Conservation (phyloP, 768 basidiomycete genomes). For the Dictyophora rubrovolvata region DNA sequence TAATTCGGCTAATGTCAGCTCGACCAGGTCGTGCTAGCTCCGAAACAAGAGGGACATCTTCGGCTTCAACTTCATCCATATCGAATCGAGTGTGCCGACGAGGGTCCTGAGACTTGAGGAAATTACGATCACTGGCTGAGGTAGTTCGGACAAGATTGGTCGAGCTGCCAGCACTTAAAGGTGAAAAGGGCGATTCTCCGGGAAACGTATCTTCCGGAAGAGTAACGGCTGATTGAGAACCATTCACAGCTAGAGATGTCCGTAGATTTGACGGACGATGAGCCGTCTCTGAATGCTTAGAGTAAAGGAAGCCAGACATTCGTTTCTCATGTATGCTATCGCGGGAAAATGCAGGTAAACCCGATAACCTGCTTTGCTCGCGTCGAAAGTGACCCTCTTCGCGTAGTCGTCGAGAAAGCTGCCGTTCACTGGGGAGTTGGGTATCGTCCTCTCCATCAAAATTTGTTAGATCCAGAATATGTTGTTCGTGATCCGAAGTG, state of each 20-base stretch:
- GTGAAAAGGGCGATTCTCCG: slow-evolving; percentile 20
- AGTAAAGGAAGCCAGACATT: not conserved
- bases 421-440: slow-evolving; percentile 43
- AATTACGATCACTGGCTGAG: not conserved
- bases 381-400: slow-evolving; percentile 56
- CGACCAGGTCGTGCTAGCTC: slow-evolving; percentile 58
- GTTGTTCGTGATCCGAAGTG: slow-evolving; percentile 32
- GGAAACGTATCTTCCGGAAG: not conserved
- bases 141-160: not conserved
- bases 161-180: slow-evolving; percentile 9
- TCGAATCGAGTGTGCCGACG: slow-evolving; percentile 25
- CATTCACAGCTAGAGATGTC: not conserved
- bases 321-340: not conserved
- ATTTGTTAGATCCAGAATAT: slow-evolving; percentile 58
- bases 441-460: slow-evolving; percentile 69
- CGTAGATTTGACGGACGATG: not conserved
- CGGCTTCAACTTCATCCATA: slow-evolving; percentile 47
- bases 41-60: slow-evolving; percentile 46
- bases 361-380: slow-evolving; percentile 28
- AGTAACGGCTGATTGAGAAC: not conserved
- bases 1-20: slow-evolving; percentile 51
- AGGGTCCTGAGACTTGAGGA: not conserved
- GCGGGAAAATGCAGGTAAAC: not conserved
- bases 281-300: not conserved
- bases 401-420: slow-evolving; percentile 41